Conservation (phyloP, 1,284 basidiomycete species). For the Pholiota adiposa region DNA sequence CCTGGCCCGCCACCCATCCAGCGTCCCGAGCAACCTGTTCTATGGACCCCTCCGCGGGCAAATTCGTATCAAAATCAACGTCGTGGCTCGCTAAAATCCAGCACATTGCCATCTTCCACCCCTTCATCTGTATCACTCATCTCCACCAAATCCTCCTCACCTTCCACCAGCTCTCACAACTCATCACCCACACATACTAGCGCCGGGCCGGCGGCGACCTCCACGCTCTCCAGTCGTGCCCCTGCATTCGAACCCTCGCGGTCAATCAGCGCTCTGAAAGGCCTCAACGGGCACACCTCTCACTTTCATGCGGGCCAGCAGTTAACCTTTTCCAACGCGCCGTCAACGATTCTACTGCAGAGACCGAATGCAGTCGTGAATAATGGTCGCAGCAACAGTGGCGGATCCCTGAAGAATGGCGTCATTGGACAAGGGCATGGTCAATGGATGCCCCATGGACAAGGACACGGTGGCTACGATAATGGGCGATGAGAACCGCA, state of each 20-base stretch:
- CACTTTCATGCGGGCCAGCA: background rate
- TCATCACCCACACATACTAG: constrained; percentile 26
- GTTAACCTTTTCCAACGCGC: background rate
- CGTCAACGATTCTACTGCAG: constrained; percentile 1
- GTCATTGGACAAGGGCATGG: background rate
- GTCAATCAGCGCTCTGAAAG: constrained; percentile 5
- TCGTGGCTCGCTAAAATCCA: constrained; percentile 32
- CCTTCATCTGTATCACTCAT: constrained; percentile 7
- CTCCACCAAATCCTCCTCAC: constrained; percentile 15
- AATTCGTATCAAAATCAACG: constrained; percentile 32
- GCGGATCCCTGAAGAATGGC: constrained; percentile 6
- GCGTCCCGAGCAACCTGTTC: constrained; percentile 30
- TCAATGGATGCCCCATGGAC: constrained; percentile 3
- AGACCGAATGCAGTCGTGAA: background rate
- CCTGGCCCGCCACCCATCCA: constrained; percentile 35
- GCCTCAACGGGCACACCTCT: constrained; percentile 5
- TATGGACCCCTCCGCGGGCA: constrained; percentile 25
- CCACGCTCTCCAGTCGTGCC: constrained; percentile 55
- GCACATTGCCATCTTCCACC: background rate
- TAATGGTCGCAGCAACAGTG: background rate
- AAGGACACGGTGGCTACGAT: constrained; percentile 6
- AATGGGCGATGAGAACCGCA: background rate
- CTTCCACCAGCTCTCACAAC: constrained; percentile 21
- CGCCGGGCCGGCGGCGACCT: constrained; percentile 26
- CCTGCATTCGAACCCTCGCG: constrained; percentile 53